Percentiles rank a stretch among this genome's conserved stretches.
Evolutionary conservation across 345 rosid genomes (phyloP).

Genomic region (Microcos paniculata): DNA sequence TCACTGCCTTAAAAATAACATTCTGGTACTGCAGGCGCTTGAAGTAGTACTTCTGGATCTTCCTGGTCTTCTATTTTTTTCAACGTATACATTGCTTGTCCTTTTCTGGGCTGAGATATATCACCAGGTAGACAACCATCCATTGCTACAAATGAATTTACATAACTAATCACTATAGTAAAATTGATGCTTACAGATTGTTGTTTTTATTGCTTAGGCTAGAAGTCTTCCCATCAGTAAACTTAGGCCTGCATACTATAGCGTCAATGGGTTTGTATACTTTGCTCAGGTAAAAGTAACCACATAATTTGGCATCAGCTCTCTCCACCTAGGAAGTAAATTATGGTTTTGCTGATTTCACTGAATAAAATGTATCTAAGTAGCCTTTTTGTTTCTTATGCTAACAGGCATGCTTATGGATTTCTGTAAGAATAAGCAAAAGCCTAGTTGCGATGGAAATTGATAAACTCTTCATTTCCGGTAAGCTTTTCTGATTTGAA

Average conservation of each 20-base stretch:
- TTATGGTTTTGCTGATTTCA: neutral
- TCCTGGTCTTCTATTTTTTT: conserved; percentile 73
- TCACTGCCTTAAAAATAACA: conserved; percentile 1
- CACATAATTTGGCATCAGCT: neutral
- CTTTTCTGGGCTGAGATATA: conserved; percentile 91
- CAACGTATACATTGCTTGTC: conserved; percentile 73
- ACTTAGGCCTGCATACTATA: conserved; percentile 53
- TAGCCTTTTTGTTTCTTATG: conserved; percentile 6
- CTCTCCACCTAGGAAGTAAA: neutral
- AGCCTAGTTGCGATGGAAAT: conserved; percentile 29
- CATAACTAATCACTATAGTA: neutral
- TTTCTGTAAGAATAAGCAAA: conserved; percentile 31
- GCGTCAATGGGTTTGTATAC: conserved; percentile 41
- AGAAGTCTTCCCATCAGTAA: conserved; percentile 53
- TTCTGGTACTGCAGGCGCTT: conserved; percentile 37
- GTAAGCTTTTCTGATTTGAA: conserved; percentile 17
- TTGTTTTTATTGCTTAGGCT: conserved; percentile 33
- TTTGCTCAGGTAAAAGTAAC: conserved; percentile 38
- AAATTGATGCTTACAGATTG: neutral
- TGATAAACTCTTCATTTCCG: conserved; percentile 49
- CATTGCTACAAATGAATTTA: neutral
- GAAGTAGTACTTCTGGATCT: conserved; percentile 61
- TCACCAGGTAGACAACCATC: conserved; percentile 50
- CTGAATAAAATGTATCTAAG: neutral
- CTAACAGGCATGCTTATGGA: conserved; percentile 49